Conservation (phyloP, 2,329 filamentous ascomycete species). For the Hymenoscyphus linearis region DNA sequence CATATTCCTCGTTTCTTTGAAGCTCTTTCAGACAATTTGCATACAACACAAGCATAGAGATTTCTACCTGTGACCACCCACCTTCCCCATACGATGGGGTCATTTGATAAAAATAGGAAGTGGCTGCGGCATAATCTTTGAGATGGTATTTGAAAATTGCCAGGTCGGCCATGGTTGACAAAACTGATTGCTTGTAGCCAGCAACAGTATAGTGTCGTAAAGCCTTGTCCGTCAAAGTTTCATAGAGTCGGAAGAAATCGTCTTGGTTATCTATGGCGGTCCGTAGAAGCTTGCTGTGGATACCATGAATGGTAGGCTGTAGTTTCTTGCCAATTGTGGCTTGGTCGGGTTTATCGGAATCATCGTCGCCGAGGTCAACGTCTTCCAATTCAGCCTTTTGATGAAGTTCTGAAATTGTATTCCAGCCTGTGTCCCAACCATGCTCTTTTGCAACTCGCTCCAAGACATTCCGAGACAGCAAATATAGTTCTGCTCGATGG, state of each 20-base stretch:
- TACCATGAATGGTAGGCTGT: conserved; percentile 36
- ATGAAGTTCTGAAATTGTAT: conserved; percentile 44
- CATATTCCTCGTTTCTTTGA: conserved; percentile 71
- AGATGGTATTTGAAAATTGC: conserved; percentile 77
- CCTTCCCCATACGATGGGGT: conserved; percentile 73
- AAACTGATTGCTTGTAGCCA: conserved; percentile 69
- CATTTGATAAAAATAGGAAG: conserved; percentile 71
- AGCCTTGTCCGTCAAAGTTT: conserved; percentile 77
- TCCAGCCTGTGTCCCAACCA: conserved; percentile 76
- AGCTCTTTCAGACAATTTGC: conserved; percentile 75
- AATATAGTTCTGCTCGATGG: conserved; percentile 73
- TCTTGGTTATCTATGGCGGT: conserved; percentile 56
- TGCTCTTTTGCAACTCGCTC: conserved; percentile 66
- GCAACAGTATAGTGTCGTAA: conserved; percentile 79
- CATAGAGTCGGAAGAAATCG: conserved; percentile 62
- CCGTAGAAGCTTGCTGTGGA: conserved; percentile 52
- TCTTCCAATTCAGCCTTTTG: conserved; percentile 47
- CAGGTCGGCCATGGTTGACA: conserved; percentile 76
- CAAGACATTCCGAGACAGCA: conserved; percentile 74
- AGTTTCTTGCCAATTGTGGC: neutral
- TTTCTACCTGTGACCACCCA: conserved; percentile 74
- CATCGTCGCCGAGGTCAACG: conserved; percentile 43
- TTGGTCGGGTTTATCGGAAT: neutral
- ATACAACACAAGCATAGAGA: conserved; percentile 82
- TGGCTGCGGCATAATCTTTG: conserved; percentile 67